Percentiles rank a stretch among this genome's conserved stretches.
Evolutionary conservation across 2,329 filamentous ascomycete species (phyloP).

Genomic region (Lojkania enalia): DNA sequence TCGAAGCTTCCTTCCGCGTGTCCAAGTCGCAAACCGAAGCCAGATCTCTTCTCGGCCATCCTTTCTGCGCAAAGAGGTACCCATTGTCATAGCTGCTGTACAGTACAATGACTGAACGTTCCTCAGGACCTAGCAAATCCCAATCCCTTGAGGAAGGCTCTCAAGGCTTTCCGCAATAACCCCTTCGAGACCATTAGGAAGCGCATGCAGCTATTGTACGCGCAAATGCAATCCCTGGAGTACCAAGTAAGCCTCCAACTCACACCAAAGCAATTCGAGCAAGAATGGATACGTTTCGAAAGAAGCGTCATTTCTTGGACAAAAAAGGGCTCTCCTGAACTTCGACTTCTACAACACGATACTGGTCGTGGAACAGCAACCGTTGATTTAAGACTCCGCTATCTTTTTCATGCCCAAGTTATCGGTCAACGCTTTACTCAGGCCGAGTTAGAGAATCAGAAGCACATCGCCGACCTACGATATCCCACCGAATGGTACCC

Average conservation of each 20-base stretch:
- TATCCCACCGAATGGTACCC: constrained; percentile 93
- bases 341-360: constrained; percentile 17
- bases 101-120: no score
- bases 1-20: constrained; percentile 32
- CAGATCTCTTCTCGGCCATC: constrained; percentile 11
- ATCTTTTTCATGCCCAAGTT: constrained; percentile 62
- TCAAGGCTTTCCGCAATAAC: no score
- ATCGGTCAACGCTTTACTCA: constrained; percentile 38
- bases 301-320: constrained; percentile 24
- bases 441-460: constrained; percentile 44
- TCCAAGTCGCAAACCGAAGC: constrained; percentile 25
- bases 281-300: constrained; percentile 33
- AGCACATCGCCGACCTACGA: constrained; percentile 73
- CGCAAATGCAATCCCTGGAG: no score
- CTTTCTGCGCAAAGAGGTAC: no score
- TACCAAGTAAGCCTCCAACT: constrained; percentile 34
- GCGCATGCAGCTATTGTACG: no score
- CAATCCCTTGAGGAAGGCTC: no score
- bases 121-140: no score
- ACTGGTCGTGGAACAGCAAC: constrained; percentile 16
- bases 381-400: constrained; percentile 62
- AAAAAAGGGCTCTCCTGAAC: constrained; percentile 23
- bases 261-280: constrained; percentile 25
- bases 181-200: no score
- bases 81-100: no score